phyloP scores from a whole-genome alignment of 164 flowering plant species.

The Nelumbo lutea region DNA sequence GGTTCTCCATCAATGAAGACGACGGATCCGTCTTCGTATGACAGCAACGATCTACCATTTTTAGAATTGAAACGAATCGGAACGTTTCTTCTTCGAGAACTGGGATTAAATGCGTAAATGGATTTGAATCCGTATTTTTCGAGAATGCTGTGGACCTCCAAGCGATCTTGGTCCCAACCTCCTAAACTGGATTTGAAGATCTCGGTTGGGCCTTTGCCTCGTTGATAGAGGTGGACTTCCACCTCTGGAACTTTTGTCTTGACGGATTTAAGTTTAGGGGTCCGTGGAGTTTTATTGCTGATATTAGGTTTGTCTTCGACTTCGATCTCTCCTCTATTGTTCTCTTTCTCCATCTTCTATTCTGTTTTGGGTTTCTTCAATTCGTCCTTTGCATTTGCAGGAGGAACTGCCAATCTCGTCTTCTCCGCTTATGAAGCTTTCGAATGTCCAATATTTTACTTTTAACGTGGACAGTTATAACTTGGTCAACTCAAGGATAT shows the following conservation, averaged over 20 bases:
- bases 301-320: too few relatives aligned
- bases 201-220: slow-evolving; percentile 44
- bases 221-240: slow-evolving; percentile 35
- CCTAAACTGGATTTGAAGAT: slow-evolving; percentile 36
- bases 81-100: slow-evolving; percentile 26
- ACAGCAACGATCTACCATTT: slow-evolving; percentile 37
- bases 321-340: too few relatives aligned
- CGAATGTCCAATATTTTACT: too few relatives aligned
- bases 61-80: slow-evolving; percentile 32
- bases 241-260: slow-evolving; percentile 37
- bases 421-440: too few relatives aligned
- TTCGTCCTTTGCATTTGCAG: too few relatives aligned
- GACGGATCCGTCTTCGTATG: slow-evolving; percentile 34
- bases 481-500: too few relatives aligned
- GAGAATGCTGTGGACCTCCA: slow-evolving; percentile 42
- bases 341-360: too few relatives aligned
- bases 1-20: slow-evolving; percentile 50
- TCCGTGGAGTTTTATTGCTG: not conserved
- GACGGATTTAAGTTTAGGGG: slow-evolving; percentile 15
- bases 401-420: too few relatives aligned
- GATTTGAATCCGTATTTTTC: slow-evolving; percentile 44
- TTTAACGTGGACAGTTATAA: too few relatives aligned
- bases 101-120: slow-evolving; percentile 28
- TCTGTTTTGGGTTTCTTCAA: too few relatives aligned
- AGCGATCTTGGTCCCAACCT: slow-evolving; percentile 49